Conservation (phyloP, 164 flowering plant species). For the Vitis rotundifolia region DNA sequence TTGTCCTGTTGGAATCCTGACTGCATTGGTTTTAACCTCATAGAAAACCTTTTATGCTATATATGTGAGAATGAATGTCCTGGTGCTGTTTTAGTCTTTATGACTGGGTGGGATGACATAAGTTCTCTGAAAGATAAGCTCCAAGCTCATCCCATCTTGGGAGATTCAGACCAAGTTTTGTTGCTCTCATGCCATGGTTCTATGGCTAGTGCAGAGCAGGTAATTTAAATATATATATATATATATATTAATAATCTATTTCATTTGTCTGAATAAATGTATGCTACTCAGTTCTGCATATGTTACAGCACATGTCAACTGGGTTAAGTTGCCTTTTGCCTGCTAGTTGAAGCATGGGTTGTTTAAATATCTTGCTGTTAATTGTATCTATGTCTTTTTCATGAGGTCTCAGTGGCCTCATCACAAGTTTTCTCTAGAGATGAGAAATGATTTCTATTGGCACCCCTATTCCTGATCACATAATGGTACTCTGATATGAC, state of each 20-base stretch:
- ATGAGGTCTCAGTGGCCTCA: neutral
- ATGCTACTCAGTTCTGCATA: neutral
- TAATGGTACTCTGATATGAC: too few relatives aligned
- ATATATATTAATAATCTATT: neutral
- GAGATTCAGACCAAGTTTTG: slow-evolving; percentile 77
- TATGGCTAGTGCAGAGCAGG: slow-evolving; percentile 99
- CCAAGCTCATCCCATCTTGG: slow-evolving; percentile 66
- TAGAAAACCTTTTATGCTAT: slow-evolving; percentile 68
- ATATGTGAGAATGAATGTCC: slow-evolving; percentile 80
- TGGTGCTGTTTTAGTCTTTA: slow-evolving; percentile 91
- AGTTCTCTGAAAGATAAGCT: slow-evolving; percentile 86
- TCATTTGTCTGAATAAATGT: neutral
- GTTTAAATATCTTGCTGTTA: neutral
- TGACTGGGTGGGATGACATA: slow-evolving; percentile 99
- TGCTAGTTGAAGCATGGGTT: neutral
- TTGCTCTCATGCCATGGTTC: slow-evolving; percentile 96
- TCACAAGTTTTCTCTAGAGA: too few relatives aligned
- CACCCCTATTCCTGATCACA: too few relatives aligned
- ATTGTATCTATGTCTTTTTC: neutral
- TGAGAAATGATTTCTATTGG: too few relatives aligned
- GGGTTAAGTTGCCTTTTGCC: neutral
- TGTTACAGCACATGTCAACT: neutral
- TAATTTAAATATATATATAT: slow-evolving; percentile 15
- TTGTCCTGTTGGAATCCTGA: slow-evolving; percentile 96
- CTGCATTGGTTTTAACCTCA: slow-evolving; percentile 85